Percentiles rank a stretch among this genome's conserved stretches.
Evolutionary conservation across 176 grass and related monocot species (phyloP).

Genomic region (Saccharum spontaneum): DNA sequence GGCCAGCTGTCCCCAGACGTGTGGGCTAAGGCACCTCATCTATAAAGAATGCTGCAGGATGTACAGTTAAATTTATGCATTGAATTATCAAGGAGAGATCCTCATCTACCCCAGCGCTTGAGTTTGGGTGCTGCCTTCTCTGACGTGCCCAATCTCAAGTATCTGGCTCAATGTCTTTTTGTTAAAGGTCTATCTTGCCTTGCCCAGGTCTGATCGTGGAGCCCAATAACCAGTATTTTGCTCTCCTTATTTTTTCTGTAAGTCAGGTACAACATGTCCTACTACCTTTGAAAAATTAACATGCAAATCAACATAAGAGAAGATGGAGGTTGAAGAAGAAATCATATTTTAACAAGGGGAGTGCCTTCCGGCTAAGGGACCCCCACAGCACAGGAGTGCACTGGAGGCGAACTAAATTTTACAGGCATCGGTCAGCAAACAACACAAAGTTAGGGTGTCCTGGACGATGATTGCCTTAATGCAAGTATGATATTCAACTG

Average conservation of each 20-base stretch:
- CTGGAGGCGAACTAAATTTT: background rate
- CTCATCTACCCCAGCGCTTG: background rate
- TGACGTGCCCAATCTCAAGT: background rate
- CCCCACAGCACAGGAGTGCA: background rate
- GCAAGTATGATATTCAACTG: conserved; percentile 13
- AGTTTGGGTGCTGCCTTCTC: background rate
- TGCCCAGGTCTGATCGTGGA: background rate
- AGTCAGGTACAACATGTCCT: background rate
- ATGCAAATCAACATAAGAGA: background rate
- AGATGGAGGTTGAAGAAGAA: background rate
- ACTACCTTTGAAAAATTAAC: background rate
- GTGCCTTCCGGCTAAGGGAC: background rate
- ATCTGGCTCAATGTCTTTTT: background rate
- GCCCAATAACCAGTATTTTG: background rate
- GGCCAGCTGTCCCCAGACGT: background rate
- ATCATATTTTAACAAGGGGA: background rate
- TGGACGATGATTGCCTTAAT: background rate
- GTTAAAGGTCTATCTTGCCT: background rate
- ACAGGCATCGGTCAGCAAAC: background rate
- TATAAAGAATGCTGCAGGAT: background rate
- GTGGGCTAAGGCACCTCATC: background rate
- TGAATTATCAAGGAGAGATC: background rate
- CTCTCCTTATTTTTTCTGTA: background rate
- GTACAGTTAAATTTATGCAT: background rate
- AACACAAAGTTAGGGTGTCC: background rate